Percentiles rank a stretch among this genome's conserved stretches.
These are phyloP conservation scores for Lecanicillium sp. DNA, from an alignment of 2,329 filamentous ascomycete species.

Conservation along the genomic window DNA sequence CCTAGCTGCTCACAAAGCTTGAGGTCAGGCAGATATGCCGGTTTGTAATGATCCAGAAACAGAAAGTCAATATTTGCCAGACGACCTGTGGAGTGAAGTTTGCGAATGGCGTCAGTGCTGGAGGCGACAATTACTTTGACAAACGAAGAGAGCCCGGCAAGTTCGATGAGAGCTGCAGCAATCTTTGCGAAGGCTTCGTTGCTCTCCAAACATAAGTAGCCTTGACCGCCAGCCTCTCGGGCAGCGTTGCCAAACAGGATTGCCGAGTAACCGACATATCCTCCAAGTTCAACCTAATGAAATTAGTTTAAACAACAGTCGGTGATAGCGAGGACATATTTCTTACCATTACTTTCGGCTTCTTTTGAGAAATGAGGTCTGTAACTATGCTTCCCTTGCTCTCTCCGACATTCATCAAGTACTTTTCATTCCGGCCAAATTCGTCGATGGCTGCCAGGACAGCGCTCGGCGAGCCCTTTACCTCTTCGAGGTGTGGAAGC, in stretches of 20 bases:
- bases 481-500: slow-evolving; percentile 50
- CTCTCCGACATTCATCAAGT: slow-evolving; percentile 73
- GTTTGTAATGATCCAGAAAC: slow-evolving; percentile 78
- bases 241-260: slow-evolving; percentile 65
- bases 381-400: slow-evolving; percentile 65
- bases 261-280: slow-evolving; percentile 75
- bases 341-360: slow-evolving; percentile 55
- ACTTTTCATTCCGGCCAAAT: slow-evolving; percentile 50
- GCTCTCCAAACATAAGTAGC: slow-evolving; percentile 64
- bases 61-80: slow-evolving; percentile 59
- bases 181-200: slow-evolving; percentile 68
- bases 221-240: slow-evolving; percentile 51
- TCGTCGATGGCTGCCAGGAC: slow-evolving; percentile 65
- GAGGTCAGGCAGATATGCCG: slow-evolving; percentile 63
- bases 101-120: slow-evolving; percentile 55
- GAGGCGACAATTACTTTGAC: slow-evolving; percentile 64
- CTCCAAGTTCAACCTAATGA: slow-evolving; percentile 60
- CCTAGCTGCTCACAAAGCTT: slow-evolving; percentile 68
- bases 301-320: no score
- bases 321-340: no score
- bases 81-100: slow-evolving; percentile 43
- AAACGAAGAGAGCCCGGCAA: slow-evolving; percentile 63
- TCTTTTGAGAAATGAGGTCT: slow-evolving; percentile 57
- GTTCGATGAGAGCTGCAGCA: slow-evolving; percentile 58
- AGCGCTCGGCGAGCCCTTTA: slow-evolving; percentile 54